phyloP scores from a whole-genome alignment of 2,329 filamentous ascomycete species.

The Penicillium decumbens region DNA sequence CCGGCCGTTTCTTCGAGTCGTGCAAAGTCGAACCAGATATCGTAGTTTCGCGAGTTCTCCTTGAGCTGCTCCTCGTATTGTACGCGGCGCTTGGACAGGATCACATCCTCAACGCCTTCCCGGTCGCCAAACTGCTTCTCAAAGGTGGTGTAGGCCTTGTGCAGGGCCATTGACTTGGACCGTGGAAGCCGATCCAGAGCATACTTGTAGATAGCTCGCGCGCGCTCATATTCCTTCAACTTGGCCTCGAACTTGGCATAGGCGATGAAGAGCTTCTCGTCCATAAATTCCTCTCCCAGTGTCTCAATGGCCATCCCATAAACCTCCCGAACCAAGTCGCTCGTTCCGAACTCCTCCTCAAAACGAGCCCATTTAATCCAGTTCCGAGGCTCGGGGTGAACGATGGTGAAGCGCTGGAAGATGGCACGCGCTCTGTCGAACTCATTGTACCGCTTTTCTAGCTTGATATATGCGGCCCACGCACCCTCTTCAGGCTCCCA shows the following conservation, averaged over 20 bases:
- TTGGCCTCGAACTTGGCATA: constrained; percentile 95
- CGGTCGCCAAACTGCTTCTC: constrained; percentile 96
- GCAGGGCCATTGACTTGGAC: constrained; percentile 75
- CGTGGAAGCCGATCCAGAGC: constrained; percentile 86
- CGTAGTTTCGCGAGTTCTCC: constrained; percentile 94
- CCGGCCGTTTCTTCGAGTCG: constrained; percentile 81
- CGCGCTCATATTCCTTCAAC: constrained; percentile 89
- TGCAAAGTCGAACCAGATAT: constrained; percentile 94
- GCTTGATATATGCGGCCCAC: constrained; percentile 93
- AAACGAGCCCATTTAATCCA: constrained; percentile 99
- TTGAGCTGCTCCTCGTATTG: constrained; percentile 93
- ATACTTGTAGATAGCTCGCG: constrained; percentile 94
- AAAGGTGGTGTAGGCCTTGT: constrained; percentile 94
- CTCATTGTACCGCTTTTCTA: constrained; percentile 93
- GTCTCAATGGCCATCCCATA: constrained; percentile 85
- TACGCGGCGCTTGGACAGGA: constrained; percentile 86
- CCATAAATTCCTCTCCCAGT: constrained; percentile 89
- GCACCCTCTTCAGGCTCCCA: constrained; percentile 97
- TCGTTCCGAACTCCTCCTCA: constrained; percentile 91
- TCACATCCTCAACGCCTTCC: constrained; percentile 91
- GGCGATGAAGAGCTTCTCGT: constrained; percentile 90
- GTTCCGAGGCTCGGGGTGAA: constrained; percentile 90
- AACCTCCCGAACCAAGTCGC: constrained; percentile 84
- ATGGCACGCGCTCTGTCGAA: constrained; percentile 85
- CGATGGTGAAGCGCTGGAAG: constrained; percentile 82